phyloP scores from a whole-genome alignment of 75 land plant species.

The Adiantum capillusveneris region DNA sequence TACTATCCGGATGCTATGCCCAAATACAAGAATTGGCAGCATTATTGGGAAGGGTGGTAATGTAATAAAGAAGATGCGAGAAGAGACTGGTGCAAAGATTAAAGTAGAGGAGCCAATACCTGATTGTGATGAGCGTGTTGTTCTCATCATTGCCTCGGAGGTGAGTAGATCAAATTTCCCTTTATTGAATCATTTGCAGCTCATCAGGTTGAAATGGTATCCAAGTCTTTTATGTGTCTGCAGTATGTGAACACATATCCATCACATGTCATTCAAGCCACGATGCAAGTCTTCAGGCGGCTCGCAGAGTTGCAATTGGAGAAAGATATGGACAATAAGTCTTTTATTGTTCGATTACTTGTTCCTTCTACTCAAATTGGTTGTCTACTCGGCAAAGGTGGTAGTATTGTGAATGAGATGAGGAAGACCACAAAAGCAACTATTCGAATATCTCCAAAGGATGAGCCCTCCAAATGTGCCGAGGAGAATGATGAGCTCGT shows the following conservation, averaged over 20 bases:
- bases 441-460: conserved; percentile 46
- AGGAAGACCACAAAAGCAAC: conserved; percentile 47
- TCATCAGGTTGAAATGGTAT: too few relatives aligned
- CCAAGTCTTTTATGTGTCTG: background rate
- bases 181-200: too few relatives aligned
- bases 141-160: conserved; percentile 47
- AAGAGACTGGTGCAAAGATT: conserved; percentile 67
- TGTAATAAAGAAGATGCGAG: conserved; percentile 45
- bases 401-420: conserved; percentile 48
- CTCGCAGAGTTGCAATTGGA: conserved; percentile 3
- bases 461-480: conserved; percentile 41
- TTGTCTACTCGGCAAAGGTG: conserved; percentile 49
- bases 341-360: conserved; percentile 29
- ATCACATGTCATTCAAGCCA: conserved; percentile 79
- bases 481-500: conserved; percentile 48
- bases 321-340: conserved; percentile 5
- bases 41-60: conserved; percentile 76
- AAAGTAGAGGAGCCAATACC: conserved; percentile 41
- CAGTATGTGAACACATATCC: conserved; percentile 55
- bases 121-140: conserved; percentile 53
- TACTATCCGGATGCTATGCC: conserved; percentile 52
- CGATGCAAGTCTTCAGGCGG: conserved; percentile 33
- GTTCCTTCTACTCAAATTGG: conserved; percentile 59
- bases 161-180: conserved; percentile 12
- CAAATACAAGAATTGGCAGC: conserved; percentile 63